Evolutionary conservation across 805 yeast genomes (phyloP).

Genomic region (Candida piceae): DNA sequence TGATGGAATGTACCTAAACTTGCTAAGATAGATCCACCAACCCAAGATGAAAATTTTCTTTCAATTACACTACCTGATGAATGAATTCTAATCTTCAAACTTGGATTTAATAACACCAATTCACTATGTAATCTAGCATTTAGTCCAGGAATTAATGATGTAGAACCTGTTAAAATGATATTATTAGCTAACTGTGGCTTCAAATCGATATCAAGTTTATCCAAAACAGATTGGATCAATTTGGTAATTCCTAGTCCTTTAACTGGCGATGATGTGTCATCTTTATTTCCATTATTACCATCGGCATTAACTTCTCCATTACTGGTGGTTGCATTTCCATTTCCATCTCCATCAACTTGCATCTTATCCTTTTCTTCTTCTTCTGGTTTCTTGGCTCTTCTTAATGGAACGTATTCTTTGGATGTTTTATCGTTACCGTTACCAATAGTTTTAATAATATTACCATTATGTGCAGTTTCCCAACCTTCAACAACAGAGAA

Average conservation of each 20-base stretch:
- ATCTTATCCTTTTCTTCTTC: constrained; percentile 26
- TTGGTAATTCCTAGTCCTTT: constrained; percentile 44
- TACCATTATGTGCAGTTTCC: constrained; percentile 47
- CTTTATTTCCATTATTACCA: constrained; percentile 7
- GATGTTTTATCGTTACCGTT: constrained; percentile 28
- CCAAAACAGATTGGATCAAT: constrained; percentile 50
- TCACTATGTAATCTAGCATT: constrained; percentile 74
- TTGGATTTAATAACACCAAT: constrained; percentile 66
- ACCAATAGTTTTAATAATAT: constrained; percentile 32
- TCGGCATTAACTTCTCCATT: constrained; percentile 27
- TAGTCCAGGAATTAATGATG: constrained; percentile 74
- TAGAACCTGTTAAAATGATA: constrained; percentile 81
- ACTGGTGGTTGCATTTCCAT: constrained; percentile 5
- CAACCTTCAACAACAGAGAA: constrained; percentile 29
- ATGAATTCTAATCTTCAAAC: constrained; percentile 77
- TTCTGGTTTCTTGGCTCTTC: constrained; percentile 44
- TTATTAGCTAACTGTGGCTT: constrained; percentile 85
- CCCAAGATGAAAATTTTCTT: constrained; percentile 79
- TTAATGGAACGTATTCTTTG: constrained; percentile 71
- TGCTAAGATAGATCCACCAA: constrained; percentile 86
- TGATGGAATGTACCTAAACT: constrained; percentile 93
- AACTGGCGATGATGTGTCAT: background rate
- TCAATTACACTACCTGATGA: constrained; percentile 76
- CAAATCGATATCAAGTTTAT: constrained; percentile 70
- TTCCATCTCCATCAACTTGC: constrained; percentile 27